Evolutionary conservation across 129 eudicot species (phyloP).

Genomic region (Flaveria ramosissima): DNA sequence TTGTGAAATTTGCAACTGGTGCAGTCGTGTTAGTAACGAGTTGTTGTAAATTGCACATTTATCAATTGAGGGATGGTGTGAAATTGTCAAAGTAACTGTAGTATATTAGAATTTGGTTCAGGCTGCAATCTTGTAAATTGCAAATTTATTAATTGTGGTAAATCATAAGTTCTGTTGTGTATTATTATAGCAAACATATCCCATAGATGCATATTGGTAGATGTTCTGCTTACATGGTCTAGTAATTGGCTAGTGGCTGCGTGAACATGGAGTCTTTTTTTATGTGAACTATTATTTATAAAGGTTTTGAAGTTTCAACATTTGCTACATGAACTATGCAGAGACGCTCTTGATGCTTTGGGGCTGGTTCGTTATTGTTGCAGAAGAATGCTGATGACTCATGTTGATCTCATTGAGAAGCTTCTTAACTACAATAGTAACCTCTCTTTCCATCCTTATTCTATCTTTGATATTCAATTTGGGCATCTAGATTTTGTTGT

Average conservation of each 20-base stretch:
- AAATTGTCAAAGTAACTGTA: too few species aligned
- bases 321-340: conserved; percentile 40
- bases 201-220: too few species aligned
- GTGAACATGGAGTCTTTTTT: neutral
- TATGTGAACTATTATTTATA: neutral
- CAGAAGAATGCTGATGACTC: conserved; percentile 97
- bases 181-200: too few species aligned
- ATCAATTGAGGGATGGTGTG: neutral
- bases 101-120: too few species aligned
- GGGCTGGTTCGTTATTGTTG: conserved; percentile 90
- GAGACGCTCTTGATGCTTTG: conserved; percentile 93
- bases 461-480: neutral
- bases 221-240: neutral
- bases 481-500: neutral
- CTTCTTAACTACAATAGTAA: conserved; percentile 88
- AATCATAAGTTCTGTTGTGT: too few species aligned
- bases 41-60: neutral
- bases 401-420: conserved; percentile 97
- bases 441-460: conserved; percentile 30
- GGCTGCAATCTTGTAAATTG: too few species aligned
- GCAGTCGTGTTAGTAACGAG: neutral
- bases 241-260: neutral
- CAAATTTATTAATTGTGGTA: too few species aligned
- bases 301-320: neutral
- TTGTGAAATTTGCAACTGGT: neutral